Evolutionary conservation across 805 yeast species (phyloP).

Genomic region (Ogataea pini): DNA sequence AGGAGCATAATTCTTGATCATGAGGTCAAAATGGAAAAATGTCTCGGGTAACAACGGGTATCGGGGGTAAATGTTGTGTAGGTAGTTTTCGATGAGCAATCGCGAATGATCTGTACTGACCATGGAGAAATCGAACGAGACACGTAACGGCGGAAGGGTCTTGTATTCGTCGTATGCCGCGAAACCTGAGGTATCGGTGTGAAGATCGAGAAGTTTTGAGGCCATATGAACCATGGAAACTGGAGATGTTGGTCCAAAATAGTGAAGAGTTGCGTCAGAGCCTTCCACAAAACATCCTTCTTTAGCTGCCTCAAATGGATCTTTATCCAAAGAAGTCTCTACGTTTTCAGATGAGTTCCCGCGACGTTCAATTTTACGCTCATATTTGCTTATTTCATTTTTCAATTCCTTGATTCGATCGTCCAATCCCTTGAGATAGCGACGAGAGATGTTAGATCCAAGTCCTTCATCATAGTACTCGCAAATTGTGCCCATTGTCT

Average conservation of each 20-base stretch:
- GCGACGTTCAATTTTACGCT: slow-evolving; percentile 13
- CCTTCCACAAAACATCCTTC: slow-evolving; percentile 22
- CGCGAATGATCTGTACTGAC: slow-evolving; percentile 19
- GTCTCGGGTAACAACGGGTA: slow-evolving; percentile 21
- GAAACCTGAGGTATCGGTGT: not conserved
- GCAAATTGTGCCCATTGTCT: slow-evolving; percentile 22
- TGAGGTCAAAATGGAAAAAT: slow-evolving; percentile 21
- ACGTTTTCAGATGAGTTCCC: not conserved
- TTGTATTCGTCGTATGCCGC: not conserved
- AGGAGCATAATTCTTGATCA: slow-evolving; percentile 20
- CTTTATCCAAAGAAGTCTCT: not conserved
- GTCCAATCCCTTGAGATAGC: slow-evolving; percentile 20
- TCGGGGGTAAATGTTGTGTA: slow-evolving; percentile 19
- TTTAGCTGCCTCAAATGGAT: slow-evolving; percentile 9
- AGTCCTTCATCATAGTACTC: slow-evolving; percentile 25
- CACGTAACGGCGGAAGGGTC: slow-evolving; percentile 11
- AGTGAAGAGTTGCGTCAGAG: slow-evolving; percentile 9
- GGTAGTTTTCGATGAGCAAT: slow-evolving; percentile 21
- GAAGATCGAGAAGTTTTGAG: slow-evolving; percentile 12
- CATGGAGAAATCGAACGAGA: slow-evolving; percentile 16
- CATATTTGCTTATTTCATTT: slow-evolving; percentile 16
- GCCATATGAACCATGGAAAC: slow-evolving; percentile 15
- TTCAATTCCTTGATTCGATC: slow-evolving; percentile 19
- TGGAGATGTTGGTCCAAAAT: slow-evolving; percentile 23
- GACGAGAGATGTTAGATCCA: slow-evolving; percentile 16